Evolutionary conservation across 805 yeast species (phyloP).

Genomic region (Starmera dryadoides): DNA sequence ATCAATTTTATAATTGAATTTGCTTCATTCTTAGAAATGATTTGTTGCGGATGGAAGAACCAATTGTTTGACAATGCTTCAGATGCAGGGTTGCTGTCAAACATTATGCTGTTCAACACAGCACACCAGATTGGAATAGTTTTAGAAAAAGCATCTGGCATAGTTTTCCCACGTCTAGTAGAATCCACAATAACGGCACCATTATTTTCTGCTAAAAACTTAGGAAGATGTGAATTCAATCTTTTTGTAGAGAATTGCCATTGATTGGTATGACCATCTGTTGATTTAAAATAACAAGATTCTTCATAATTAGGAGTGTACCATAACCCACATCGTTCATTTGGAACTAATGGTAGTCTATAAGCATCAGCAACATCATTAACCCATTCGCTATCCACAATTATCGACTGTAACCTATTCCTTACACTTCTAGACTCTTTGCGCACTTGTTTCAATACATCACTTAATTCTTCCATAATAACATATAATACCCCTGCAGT

Average conservation of each 20-base stretch:
- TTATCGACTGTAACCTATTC: slow-evolving; percentile 67
- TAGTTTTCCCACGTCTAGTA: slow-evolving; percentile 74
- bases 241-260: slow-evolving; percentile 77
- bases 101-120: slow-evolving; percentile 52
- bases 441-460: slow-evolving; percentile 34
- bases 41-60: slow-evolving; percentile 41
- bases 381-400: slow-evolving; percentile 52
- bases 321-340: slow-evolving; percentile 88
- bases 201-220: slow-evolving; percentile 29
- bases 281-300: slow-evolving; percentile 75
- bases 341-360: slow-evolving; percentile 47
- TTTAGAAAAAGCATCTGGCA: slow-evolving; percentile 84
- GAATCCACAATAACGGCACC: slow-evolving; percentile 73
- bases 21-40: slow-evolving; percentile 52
- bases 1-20: slow-evolving; percentile 39
- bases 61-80: slow-evolving; percentile 20
- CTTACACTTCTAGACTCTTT: slow-evolving; percentile 43
- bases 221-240: slow-evolving; percentile 64
- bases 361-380: slow-evolving; percentile 28
- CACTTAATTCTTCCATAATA: background rate
- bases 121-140: slow-evolving; percentile 93
- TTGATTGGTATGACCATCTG: slow-evolving; percentile 81
- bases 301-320: slow-evolving; percentile 48
- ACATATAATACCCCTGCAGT: background rate
- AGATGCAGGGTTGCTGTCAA: slow-evolving; percentile 24